Conservation (phyloP, 1,139 yeast species). For the Yamadazyma oceani region DNA sequence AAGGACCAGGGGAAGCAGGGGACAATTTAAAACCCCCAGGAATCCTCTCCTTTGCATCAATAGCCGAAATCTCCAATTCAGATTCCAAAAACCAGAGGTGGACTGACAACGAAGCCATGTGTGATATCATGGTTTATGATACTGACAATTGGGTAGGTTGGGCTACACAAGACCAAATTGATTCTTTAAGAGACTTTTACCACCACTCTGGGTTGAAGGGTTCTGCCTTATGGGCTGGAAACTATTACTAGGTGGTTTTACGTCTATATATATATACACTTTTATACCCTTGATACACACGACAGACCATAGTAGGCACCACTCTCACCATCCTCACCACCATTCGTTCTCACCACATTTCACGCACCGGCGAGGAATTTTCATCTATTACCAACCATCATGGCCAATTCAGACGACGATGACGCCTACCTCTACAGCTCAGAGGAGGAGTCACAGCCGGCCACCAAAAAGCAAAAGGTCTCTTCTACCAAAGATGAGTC, state of each 20-base stretch:
- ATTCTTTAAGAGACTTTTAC: slow-evolving; percentile 10
- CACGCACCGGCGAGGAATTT: too few relatives aligned
- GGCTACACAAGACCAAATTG: slow-evolving; percentile 16
- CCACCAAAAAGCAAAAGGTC: slow-evolving; percentile 21
- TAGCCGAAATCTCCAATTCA: slow-evolving; percentile 11
- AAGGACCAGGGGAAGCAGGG: slow-evolving; percentile 7
- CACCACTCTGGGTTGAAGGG: slow-evolving; percentile 18
- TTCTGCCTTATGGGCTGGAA: slow-evolving; percentile 17
- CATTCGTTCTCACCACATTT: too few relatives aligned
- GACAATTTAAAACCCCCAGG: slow-evolving; percentile 12
- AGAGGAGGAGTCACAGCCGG: slow-evolving; percentile 44
- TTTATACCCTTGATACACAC: too few relatives aligned
- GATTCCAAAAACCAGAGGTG: slow-evolving; percentile 12
- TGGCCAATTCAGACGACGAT: slow-evolving; percentile 59
- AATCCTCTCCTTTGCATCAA: slow-evolving; percentile 15
- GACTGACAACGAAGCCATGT: slow-evolving; percentile 14
- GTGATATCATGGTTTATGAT: slow-evolving; percentile 19
- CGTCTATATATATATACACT: too few relatives aligned
- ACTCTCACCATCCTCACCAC: too few relatives aligned
- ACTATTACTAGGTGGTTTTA: slow-evolving; percentile 13
- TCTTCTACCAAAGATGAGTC: slow-evolving; percentile 2
- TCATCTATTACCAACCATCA: slow-evolving; percentile 7
- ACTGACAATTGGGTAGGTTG: slow-evolving; percentile 19
- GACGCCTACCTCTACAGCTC: slow-evolving; percentile 85
- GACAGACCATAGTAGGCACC: too few relatives aligned